phyloP scores from a whole-genome alignment of 306 rosid genomes.

The Hippophae gyantsensis region DNA sequence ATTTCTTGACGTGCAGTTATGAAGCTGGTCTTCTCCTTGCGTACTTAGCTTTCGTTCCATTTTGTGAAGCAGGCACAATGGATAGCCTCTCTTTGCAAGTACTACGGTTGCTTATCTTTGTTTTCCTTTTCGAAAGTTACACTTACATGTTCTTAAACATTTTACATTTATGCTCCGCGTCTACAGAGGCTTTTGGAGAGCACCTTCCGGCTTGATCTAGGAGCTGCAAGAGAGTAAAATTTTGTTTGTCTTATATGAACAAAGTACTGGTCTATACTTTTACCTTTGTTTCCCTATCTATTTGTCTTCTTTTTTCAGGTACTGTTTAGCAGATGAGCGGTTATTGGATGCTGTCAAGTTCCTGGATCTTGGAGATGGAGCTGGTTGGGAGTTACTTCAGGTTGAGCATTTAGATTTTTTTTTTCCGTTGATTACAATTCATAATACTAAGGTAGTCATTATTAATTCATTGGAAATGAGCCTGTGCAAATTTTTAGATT shows the following conservation, averaged over 20 bases:
- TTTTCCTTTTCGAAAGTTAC: conserved; percentile 3
- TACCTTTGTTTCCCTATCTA: background rate
- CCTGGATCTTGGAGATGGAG: conserved; percentile 71
- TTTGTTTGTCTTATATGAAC: conserved; percentile 10
- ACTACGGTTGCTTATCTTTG: conserved; percentile 18
- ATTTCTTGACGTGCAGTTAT: conserved; percentile 45
- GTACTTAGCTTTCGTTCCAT: conserved; percentile 82
- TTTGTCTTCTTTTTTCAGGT: conserved; percentile 33
- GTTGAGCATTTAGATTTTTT: conserved; percentile 20
- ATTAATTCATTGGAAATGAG: background rate
- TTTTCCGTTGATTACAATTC: background rate
- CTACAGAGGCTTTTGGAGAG: conserved; percentile 86
- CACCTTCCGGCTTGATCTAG: conserved; percentile 78
- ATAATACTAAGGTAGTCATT: background rate
- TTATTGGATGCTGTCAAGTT: conserved; percentile 55
- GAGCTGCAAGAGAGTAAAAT: conserved; percentile 74
- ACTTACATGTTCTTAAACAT: conserved; percentile 1
- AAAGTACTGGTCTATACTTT: background rate
- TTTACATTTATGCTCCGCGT: conserved; percentile 16
- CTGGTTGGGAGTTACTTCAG: conserved; percentile 98
- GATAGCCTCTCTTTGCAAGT: conserved; percentile 94
- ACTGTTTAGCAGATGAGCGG: conserved; percentile 73
- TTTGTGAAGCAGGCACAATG: conserved; percentile 73
- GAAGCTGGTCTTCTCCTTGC: conserved; percentile 93
- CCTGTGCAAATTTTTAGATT: too few species aligned